Percentiles rank a stretch among this genome's conserved stretches.
Conservation (phyloP, 805 yeast species). For the Myxozyma monticola region DNA sequence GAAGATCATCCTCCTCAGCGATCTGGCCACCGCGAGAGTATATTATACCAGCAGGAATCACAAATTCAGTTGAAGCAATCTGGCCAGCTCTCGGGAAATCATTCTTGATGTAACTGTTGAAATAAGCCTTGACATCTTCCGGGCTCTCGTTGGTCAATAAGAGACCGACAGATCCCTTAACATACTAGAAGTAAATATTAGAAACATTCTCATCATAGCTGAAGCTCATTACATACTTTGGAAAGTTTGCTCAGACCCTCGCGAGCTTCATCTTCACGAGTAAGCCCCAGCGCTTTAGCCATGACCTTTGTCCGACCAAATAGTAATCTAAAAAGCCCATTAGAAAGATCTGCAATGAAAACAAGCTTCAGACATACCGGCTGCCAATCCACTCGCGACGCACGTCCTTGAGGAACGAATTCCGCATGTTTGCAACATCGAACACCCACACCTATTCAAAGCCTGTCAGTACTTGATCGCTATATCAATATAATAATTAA, state of each 20-base stretch:
- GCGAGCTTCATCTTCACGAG: slow-evolving; percentile 84
- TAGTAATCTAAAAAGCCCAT: slow-evolving; percentile 48
- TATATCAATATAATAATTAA: too few relatives aligned
- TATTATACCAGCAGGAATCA: slow-evolving; percentile 84
- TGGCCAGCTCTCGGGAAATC: slow-evolving; percentile 92
- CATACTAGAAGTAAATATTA: slow-evolving; percentile 16
- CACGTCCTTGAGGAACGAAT: slow-evolving; percentile 90
- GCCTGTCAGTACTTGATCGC: background rate
- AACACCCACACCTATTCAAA: slow-evolving; percentile 64
- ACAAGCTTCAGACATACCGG: slow-evolving; percentile 34
- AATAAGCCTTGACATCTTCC: slow-evolving; percentile 86
- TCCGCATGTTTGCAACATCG: slow-evolving; percentile 86
- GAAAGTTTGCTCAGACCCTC: slow-evolving; percentile 76
- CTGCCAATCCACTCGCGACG: slow-evolving; percentile 93
- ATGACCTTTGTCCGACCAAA: slow-evolving; percentile 92
- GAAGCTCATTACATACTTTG: too few relatives aligned
- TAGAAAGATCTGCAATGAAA: background rate
- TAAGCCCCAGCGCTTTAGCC: slow-evolving; percentile 87
- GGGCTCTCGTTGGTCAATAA: slow-evolving; percentile 87
- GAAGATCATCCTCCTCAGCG: slow-evolving; percentile 87
- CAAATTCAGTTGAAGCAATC: slow-evolving; percentile 76
- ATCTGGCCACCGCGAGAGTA: slow-evolving; percentile 96
- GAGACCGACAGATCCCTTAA: slow-evolving; percentile 76
- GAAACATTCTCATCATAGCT: too few relatives aligned
- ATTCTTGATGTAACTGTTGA: slow-evolving; percentile 68